phyloP scores from a whole-genome alignment of 495 filamentous ascomycete genomes.

The Daldinia decipiens region DNA sequence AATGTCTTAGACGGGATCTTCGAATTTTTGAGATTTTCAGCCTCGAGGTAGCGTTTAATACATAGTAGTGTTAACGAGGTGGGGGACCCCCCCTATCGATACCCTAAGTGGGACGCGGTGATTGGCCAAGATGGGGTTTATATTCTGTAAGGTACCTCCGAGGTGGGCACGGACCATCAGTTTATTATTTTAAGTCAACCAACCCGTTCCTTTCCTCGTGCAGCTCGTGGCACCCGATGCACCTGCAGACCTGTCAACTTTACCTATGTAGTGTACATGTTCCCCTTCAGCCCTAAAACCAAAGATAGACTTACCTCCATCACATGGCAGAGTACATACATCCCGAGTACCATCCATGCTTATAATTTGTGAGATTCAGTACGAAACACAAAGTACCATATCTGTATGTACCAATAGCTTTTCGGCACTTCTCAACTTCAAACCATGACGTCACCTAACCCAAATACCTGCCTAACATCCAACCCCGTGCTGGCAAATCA shows the following conservation, averaged over 20 bases:
- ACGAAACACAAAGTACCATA: neutral
- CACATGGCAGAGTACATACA: conserved; percentile 28
- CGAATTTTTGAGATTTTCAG: conserved; percentile 39
- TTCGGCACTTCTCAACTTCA: neutral
- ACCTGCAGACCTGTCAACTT: conserved; percentile 24
- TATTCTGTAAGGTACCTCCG: conserved; percentile 34
- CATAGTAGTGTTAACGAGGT: neutral
- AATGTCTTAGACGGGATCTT: conserved; percentile 40
- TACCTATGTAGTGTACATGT: neutral
- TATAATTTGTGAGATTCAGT: neutral
- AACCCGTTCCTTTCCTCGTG: conserved; percentile 18
- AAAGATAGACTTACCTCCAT: conserved; percentile 19
- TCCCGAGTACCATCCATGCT: neutral
- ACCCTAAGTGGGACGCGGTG: neutral
- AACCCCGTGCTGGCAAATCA: conserved; percentile 36
- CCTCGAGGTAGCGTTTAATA: conserved; percentile 27
- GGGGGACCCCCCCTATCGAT: conserved; percentile 21
- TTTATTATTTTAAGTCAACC: conserved; percentile 32
- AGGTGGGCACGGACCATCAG: conserved; percentile 19
- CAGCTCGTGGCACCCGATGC: conserved; percentile 33
- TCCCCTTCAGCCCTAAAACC: conserved; percentile 35
- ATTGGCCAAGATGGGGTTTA: conserved; percentile 3
- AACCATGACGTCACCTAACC: conserved; percentile 31
- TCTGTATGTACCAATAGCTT: conserved; percentile 3
- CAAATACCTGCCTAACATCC: conserved; percentile 3